A percentile compares a stretch with the other conserved stretches of the same genome.
Conservation (phyloP, 1,284 basidiomycete species). For the Ustilago hordei region DNA sequence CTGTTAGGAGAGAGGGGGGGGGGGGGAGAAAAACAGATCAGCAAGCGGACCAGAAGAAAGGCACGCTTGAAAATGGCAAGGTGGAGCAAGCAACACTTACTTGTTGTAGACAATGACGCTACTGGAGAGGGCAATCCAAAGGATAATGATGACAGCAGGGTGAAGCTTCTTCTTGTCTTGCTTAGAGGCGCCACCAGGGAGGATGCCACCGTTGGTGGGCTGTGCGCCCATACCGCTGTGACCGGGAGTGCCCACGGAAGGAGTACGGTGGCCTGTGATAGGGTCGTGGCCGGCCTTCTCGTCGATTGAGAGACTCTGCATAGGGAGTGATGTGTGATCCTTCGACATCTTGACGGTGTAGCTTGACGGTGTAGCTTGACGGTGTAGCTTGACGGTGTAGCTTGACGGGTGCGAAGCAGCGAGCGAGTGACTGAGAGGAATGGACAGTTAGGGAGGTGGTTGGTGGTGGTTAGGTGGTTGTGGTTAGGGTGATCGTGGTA, state of each 20-base stretch:
- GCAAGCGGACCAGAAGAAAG: background rate
- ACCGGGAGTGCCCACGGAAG: constrained; percentile 53
- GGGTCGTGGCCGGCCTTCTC: constrained; percentile 66
- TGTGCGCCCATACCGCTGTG: constrained; percentile 54
- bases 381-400: too few relatives aligned
- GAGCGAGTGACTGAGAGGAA: constrained; percentile 9
- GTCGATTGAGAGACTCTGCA: constrained; percentile 62
- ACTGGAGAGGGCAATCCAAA: constrained; percentile 91
- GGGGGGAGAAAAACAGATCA: background rate
- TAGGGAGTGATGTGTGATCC: constrained; percentile 61
- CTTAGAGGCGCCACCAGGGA: constrained; percentile 54
- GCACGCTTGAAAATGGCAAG: background rate
- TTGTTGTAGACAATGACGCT: constrained; percentile 93
- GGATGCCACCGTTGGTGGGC: constrained; percentile 39
- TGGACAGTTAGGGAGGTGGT: background rate
- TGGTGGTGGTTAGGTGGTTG: background rate
- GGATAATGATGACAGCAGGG: constrained; percentile 79
- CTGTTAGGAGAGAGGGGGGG: constrained; percentile 70
- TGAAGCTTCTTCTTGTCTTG: constrained; percentile 66
- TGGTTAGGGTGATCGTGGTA: too few relatives aligned
- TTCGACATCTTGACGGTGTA: constrained; percentile 55
- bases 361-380: too few relatives aligned
- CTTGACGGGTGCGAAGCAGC: background rate
- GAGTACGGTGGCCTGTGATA: constrained; percentile 60
- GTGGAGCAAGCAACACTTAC: constrained; percentile 26